Percentiles rank a stretch among this genome's conserved stretches.
Conservation (phyloP, 2,329 filamentous ascomycete genomes). For the Alternaria gansuensis region DNA sequence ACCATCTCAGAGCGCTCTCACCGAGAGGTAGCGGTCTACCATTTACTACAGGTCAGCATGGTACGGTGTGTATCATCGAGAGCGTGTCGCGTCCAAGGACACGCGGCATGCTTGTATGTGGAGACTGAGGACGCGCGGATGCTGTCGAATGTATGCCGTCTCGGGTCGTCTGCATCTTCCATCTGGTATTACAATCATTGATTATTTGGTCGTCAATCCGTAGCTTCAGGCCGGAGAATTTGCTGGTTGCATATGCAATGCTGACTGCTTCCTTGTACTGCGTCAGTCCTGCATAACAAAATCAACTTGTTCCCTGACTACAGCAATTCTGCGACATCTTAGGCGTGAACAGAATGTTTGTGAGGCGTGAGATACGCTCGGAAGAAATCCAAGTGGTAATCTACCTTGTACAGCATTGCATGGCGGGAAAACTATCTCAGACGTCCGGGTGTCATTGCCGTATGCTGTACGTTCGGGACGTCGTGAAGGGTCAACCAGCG, state of each 20-base stretch:
- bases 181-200: slow-evolving; percentile 7
- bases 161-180: not conserved
- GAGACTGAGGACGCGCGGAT: slow-evolving; percentile 8
- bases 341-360: not conserved
- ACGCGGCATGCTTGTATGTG: not conserved
- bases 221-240: slow-evolving; percentile 16
- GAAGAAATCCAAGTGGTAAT: not conserved
- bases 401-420: slow-evolving; percentile 8
- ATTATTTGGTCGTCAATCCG: slow-evolving; percentile 9
- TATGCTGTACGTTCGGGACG: slow-evolving; percentile 4
- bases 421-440: slow-evolving; percentile 9
- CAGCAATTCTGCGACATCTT: slow-evolving; percentile 2
- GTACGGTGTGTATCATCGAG: not conserved
- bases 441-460: slow-evolving; percentile 2
- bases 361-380: not conserved
- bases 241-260: slow-evolving; percentile 17
- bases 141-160: not conserved
- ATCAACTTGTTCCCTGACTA: slow-evolving; percentile 14
- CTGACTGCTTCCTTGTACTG: slow-evolving; percentile 20
- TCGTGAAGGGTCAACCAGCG: slow-evolving; percentile 2
- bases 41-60: not conserved
- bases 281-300: slow-evolving; percentile 19
- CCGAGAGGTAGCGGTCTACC: not conserved
- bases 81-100: not conserved
- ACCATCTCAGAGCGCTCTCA: not conserved